Base-by-base conservation (phyloP, 495 filamentous ascomycete species). In the Filosporella fistucella region DNA sequence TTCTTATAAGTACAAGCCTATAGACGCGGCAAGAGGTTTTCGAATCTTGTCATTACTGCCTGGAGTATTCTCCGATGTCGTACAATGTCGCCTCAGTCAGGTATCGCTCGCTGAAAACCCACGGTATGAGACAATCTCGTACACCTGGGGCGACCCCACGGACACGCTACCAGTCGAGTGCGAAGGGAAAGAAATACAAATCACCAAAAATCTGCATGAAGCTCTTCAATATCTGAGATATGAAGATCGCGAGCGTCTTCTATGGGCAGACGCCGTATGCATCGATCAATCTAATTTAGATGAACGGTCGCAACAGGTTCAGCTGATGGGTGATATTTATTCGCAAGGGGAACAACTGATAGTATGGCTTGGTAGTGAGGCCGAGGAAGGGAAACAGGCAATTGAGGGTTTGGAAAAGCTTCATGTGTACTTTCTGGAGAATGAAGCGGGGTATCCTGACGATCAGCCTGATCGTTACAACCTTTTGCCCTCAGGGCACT, bases 301-400 rank as follows among this genome's bases (percentile, higher is more conserved):
- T n/a, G 41, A 43, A 17, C 29, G 32, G 21, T 29, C 24, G 18
- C 24, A 43, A 7, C 43, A 46, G n/a, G 43, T 46, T 14, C 20
- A 22, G 43, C 20, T 23, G 5, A 46, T 46, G 43, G 20, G 10
- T 3, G 18, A 22, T 23, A 46, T 46, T 18, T 46, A 46, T 22
- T 17, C 43, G 1, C n/a, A 33, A 20, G 14, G 29, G 13, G 18
- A 2, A 14, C 12, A 4, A n/a, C 22, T 32, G 17, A 37, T 46
- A 14, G 43, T 46, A 6, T 46, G 43, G 43, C 32, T 46, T 12
- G 43, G 43, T n/a, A n/a, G n/a, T n/a, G n/a, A n/a, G n/a, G n/a
- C n/a, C n/a, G n/a, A n/a, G n/a, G n/a, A n/a, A n/a, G n/a, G n/a
- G n/a, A n/a, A n/a, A n/a, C n/a, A n/a, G n/a, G n/a, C n/a, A n/a